phyloP scores from a whole-genome alignment of 331 rosid genomes.

The Erythrophleum ivorense region DNA sequence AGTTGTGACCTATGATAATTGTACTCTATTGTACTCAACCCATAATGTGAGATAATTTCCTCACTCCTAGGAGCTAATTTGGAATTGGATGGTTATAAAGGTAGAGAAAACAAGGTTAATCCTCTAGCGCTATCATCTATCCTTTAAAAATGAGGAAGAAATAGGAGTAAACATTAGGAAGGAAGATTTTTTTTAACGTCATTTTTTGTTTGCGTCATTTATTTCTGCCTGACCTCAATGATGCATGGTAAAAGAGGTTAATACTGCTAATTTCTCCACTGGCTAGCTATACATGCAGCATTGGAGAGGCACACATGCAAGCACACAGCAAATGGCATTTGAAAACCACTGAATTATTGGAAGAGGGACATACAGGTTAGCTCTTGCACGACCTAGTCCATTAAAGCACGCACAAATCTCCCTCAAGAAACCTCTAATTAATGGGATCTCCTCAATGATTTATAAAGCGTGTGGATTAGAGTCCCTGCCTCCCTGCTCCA shows the following conservation, averaged over 20 bases:
- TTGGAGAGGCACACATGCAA: neutral
- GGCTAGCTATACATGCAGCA: neutral
- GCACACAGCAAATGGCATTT: neutral
- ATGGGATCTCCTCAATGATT: slow-evolving; percentile 13
- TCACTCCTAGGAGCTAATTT: too few relatives aligned
- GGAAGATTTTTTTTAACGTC: neutral
- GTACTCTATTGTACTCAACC: too few relatives aligned
- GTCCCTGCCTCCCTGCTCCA: neutral
- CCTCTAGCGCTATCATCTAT: too few relatives aligned
- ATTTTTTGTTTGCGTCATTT: too few relatives aligned
- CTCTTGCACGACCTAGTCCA: neutral
- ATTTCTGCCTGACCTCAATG: neutral
- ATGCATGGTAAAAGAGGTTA: neutral
- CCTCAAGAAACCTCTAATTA: neutral
- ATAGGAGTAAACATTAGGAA: too few relatives aligned
- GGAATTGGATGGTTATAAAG: too few relatives aligned
- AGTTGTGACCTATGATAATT: too few relatives aligned
- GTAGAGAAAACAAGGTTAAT: too few relatives aligned
- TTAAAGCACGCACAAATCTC: neutral
- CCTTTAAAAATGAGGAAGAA: too few relatives aligned
- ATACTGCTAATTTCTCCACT: neutral
- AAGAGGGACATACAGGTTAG: neutral
- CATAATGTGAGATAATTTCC: too few relatives aligned
- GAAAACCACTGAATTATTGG: slow-evolving; percentile 9
- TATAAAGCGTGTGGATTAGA: neutral